Evolutionary conservation across 257 asterid genomes (phyloP).

Genomic region (Solanum etuberosum): DNA sequence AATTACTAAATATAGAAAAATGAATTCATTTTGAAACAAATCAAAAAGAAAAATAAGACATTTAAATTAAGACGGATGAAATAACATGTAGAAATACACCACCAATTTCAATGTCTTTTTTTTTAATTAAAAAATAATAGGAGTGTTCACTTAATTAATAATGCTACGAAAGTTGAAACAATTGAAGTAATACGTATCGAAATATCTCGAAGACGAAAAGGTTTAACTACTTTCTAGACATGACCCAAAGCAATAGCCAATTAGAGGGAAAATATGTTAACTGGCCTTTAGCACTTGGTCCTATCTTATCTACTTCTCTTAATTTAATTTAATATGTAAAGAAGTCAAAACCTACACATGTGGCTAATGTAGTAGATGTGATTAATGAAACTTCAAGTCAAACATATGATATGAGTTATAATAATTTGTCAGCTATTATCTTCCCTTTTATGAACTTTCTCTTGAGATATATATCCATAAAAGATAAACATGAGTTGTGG

Average conservation of each 20-base stretch:
- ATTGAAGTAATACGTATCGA: not conserved
- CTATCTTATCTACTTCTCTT: not conserved
- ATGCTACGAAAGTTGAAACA: not conserved
- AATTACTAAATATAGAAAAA: not conserved
- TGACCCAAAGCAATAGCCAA: not conserved
- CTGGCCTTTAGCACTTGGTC: not conserved
- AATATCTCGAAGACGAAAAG: not conserved
- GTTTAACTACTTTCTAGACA: not conserved
- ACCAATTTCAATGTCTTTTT: not conserved
- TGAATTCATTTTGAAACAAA: no score
- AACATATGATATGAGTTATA: not conserved
- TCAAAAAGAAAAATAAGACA: no score
- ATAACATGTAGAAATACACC: not conserved
- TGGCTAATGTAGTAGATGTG: not conserved
- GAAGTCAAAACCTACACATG: not conserved
- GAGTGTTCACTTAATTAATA: not conserved
- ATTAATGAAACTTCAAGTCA: not conserved
- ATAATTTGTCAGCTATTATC: not conserved
- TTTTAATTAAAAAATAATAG: no score
- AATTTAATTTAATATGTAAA: not conserved
- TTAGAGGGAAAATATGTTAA: not conserved
- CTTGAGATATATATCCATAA: not conserved
- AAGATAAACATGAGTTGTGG: no score
- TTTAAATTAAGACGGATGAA: no score
- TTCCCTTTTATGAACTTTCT: not conserved